Base-by-base conservation (phyloP, 805 yeast species). In the Candida chauliodis region DNA sequence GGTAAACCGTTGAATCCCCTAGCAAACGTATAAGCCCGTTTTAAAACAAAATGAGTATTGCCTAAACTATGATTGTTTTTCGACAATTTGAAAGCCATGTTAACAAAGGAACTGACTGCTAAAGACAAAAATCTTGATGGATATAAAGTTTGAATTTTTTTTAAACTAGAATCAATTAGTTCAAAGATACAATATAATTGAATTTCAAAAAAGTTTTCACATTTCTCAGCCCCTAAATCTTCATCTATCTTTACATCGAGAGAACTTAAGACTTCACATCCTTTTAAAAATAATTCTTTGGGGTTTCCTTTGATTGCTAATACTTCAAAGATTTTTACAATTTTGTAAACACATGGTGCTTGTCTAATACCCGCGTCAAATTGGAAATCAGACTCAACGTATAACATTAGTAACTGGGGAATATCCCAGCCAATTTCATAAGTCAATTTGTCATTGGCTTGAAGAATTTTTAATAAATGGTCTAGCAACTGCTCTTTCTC, bases 401-500 rank as follows among this genome's bases (percentile, higher is more conserved):
- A 84, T 8, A 69, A 67, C 31, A 87, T 51, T 5, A 90, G 47
- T 36, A 85, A 59, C 22, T 71, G 73, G 1, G 96, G 96, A n/a
- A 90, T 54, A 57, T 90, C 97, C 97, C 97, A 90, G 2, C 95
- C 95, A 43, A 89, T 78, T 47, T 81, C 84, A 30, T 73, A 68
- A 0, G 79, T 66, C 21, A 87, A 58, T 8, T 70, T 71, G 13
- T 69, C 65, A 52, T 83, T 56, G 0, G 53, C 58, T 2, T 37
- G 29, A 22, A 87, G 57, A 0, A 78, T 61, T 0, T 60, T 63
- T 8, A 59, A 47, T 10, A 89, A 46, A 3, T 64, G 59, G 0
- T 53, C 59, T 33, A 88, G 57, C n/a, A 85, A 53, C 35, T 47
- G 39, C 2, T 61, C 66, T 38, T 76, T 73, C 37, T 85, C 86